Conservation (phyloP, 1,284 basidiomycete genomes). For the Laetiporus sulphureus region DNA sequence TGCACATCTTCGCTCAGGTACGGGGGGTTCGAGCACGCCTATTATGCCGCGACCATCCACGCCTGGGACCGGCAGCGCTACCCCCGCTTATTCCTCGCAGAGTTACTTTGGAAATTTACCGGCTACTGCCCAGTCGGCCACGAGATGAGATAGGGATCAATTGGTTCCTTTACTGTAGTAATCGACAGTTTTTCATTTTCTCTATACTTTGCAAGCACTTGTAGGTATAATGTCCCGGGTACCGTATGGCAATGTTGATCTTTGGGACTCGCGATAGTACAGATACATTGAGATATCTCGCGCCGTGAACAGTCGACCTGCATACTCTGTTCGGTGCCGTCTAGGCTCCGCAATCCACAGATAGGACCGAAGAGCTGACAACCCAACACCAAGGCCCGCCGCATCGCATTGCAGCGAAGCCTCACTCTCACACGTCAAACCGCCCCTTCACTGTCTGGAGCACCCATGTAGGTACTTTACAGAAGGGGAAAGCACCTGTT, state of each 20-base stretch:
- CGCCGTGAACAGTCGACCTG: no score
- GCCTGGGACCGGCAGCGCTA: constrained; percentile 8
- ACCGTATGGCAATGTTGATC: constrained; percentile 4
- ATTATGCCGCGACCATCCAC: constrained; percentile 20
- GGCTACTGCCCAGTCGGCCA: constrained; percentile 10
- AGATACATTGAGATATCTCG: neutral
- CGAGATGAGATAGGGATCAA: constrained; percentile 11
- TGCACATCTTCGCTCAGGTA: constrained; percentile 29
- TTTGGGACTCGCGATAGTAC: neutral
- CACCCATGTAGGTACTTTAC: constrained; percentile 25
- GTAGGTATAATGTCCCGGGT: no score
- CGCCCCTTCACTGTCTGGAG: constrained; percentile 39
- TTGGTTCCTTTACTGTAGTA: constrained; percentile 13
- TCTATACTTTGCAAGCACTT: no score
- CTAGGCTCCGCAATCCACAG: constrained; percentile 25
- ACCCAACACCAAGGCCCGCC: constrained; percentile 23
- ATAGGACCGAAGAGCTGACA: constrained; percentile 24
- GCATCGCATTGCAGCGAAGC: constrained; percentile 7
- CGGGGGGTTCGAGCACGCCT: constrained; percentile 12
- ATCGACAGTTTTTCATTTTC: constrained; percentile 4
- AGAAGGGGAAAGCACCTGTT: constrained; percentile 36
- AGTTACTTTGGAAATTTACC: constrained; percentile 24
- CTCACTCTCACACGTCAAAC: constrained; percentile 39
- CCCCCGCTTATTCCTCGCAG: constrained; percentile 4
- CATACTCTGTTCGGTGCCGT: constrained; percentile 18